Evolutionary conservation across 495 filamentous ascomycete genomes (phyloP).

Genomic region (Podospora pseudocomata): DNA sequence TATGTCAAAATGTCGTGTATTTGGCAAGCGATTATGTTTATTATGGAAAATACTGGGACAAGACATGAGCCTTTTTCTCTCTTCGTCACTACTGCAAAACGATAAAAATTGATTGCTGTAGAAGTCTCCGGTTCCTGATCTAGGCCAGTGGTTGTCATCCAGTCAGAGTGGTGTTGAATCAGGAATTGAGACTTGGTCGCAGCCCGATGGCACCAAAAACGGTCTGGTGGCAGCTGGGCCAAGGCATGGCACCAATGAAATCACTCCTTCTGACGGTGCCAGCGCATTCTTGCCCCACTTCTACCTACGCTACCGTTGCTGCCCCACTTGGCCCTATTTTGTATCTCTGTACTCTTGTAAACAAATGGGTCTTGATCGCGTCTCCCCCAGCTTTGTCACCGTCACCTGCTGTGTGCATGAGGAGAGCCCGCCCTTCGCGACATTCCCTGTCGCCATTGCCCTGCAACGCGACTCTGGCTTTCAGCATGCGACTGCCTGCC

Average conservation of each 20-base stretch:
- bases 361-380: constrained; percentile 22
- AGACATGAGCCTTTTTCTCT: neutral
- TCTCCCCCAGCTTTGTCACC: constrained; percentile 15
- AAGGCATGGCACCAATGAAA: neutral
- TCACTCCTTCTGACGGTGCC: neutral
- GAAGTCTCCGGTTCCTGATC: neutral
- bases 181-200: neutral
- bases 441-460: constrained; percentile 4
- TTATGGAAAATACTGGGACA: neutral
- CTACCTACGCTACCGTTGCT: neutral
- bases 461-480: constrained; percentile 6
- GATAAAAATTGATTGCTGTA: neutral
- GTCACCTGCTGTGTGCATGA: neutral
- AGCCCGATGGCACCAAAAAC: neutral
- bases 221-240: neutral
- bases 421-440: constrained; percentile 14
- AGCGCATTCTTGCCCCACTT: neutral
- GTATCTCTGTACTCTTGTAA: constrained; percentile 20
- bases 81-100: neutral
- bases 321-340: constrained; percentile 19
- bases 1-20: neutral
- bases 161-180: neutral
- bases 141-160: neutral
- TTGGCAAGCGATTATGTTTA: constrained; percentile 5
- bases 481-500: constrained; percentile 12